Conservation (phyloP, 2,329 filamentous ascomycete genomes). For the Trichoderma sp. region DNA sequence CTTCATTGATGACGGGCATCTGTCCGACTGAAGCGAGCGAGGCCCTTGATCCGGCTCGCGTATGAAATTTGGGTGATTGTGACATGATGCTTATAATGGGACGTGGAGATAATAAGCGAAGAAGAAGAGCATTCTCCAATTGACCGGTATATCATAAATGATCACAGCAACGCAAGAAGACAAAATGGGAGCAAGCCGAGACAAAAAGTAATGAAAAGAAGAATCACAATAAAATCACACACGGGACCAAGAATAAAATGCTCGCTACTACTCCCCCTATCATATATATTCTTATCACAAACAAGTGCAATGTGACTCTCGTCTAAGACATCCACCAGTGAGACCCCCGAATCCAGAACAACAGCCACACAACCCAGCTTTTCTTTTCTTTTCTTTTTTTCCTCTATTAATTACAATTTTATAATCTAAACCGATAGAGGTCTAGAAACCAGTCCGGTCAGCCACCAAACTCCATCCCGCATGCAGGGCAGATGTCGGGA, state of each 20-base stretch:
- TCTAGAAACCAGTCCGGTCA: background rate
- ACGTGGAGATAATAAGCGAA: background rate
- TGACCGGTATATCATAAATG: background rate
- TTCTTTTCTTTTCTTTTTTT: background rate
- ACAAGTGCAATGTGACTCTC: background rate
- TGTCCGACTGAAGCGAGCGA: constrained; percentile 30
- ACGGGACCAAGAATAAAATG: background rate
- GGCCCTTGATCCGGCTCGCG: constrained; percentile 23
- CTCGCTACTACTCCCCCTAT: background rate
- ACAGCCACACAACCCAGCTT: background rate
- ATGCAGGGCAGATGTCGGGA: background rate
- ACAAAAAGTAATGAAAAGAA: background rate
- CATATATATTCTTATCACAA: background rate
- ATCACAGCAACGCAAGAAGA: background rate
- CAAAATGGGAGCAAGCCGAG: background rate
- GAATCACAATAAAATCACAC: background rate
- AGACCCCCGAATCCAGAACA: background rate
- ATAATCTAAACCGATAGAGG: background rate
- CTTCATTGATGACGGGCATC: constrained; percentile 41
- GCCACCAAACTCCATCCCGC: background rate
- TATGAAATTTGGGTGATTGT: constrained; percentile 6
- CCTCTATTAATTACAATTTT: background rate
- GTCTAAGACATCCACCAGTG: background rate
- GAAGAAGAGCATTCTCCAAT: background rate
- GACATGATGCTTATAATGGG: background rate